A percentile compares a stretch with the other conserved stretches of the same genome.
Conservation (phyloP, 768 basidiomycete genomes). For the Kwoniella dendrophila region DNA sequence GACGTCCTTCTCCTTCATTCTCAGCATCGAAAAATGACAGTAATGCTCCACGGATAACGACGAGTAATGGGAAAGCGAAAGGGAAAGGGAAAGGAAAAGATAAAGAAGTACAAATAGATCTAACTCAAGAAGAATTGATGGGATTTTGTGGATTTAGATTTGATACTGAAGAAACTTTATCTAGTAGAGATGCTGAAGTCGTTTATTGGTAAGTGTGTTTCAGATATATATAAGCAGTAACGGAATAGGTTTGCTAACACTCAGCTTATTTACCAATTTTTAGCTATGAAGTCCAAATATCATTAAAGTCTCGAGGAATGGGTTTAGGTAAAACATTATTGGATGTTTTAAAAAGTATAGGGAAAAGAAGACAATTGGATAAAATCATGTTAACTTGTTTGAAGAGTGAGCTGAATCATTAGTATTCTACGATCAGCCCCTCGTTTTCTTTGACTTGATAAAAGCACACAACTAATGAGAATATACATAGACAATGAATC, state of each 20-base stretch:
- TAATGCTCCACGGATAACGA: not conserved
- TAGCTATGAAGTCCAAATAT: constrained; percentile 47
- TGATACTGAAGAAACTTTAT: constrained; percentile 45
- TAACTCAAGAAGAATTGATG: constrained; percentile 19
- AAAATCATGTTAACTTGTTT: constrained; percentile 46
- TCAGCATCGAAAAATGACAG: not conserved
- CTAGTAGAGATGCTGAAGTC: constrained; percentile 35
- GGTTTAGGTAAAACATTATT: constrained; percentile 35
- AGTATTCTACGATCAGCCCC: not conserved
- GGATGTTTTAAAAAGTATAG: constrained; percentile 29
- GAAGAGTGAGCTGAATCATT: constrained; percentile 30
- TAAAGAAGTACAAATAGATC: constrained; percentile 13
- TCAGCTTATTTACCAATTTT: not conserved
- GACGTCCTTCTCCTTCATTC: not conserved
- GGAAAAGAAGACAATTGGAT: constrained; percentile 31
- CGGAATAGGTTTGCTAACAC: constrained; percentile 5
- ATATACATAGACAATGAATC: constrained; percentile 27
- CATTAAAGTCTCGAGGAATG: constrained; percentile 7
- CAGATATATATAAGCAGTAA: not conserved
- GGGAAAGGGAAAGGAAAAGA: constrained; percentile 24
- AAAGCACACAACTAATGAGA: not conserved
- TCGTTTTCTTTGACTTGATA: not conserved
- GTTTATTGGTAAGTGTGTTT: constrained; percentile 42
- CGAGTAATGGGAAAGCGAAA: not conserved
- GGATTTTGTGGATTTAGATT: constrained; percentile 47